Base-by-base conservation (phyloP, 805 yeast species). In the Zygotorulaspora danielsina region DNA sequence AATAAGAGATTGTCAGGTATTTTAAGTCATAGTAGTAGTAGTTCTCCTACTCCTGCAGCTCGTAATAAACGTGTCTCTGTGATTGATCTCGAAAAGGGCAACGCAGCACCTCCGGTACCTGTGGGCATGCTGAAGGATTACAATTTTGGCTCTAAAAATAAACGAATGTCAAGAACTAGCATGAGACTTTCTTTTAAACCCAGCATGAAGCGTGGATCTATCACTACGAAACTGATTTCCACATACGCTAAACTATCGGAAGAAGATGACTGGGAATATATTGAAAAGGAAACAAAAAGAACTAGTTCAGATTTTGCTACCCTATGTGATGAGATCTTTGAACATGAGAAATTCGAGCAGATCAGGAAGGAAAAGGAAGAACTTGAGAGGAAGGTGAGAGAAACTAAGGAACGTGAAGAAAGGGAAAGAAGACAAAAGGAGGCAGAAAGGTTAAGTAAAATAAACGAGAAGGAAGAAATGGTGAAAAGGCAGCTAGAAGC, bases 291-390 rank as follows among this genome's bases (percentile, higher is more conserved):
- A 57, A 79, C 87, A 5, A 81, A 76, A 61, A 71, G 93, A 61
- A 81, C 89, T 2, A 78, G 85, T 25, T 79, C 85, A 11, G 84
- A 83, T 46, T 83, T 83, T 67, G 93, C 88, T 9, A 74, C 83
- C 2, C 66, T 83, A 30, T 81, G 87, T 67, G 90, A 83, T 63
- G 79, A 76, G 60, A 76, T 83, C 42, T 83, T 83, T 67, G 82
- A 76, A 51, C 83, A 81, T 59, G 88, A 81, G 53, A 73, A 72
- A 48, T 76, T 71, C 37, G 84, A 78, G 44, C 79, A 74, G 54
- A 63, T 71, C 49, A 76, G 71, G 72, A 70, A 60, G 42, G 70
- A 64, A 29, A 57, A 56, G 38, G 76, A 73, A 53, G 79, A 76
- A 21, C 37, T 63, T 12, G 65, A 59, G 36, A 49, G 63, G 32